Base-by-base conservation (phyloP, 148 eudicot species). In the Polygonum maritimum region DNA sequence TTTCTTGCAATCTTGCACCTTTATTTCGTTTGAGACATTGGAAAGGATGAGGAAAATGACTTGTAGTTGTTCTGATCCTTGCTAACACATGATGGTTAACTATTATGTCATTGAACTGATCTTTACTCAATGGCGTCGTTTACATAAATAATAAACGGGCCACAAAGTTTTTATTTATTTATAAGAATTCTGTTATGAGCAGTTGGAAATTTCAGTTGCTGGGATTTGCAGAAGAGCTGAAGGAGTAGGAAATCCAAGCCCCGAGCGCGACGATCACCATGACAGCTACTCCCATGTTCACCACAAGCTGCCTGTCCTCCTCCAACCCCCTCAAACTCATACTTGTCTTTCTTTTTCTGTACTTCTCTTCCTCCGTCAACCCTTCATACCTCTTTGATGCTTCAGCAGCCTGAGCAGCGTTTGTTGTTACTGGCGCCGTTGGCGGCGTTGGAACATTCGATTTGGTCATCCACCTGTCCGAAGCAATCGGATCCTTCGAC, bases 191-290 rank as follows among this genome's bases (percentile, higher is more conserved):
- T 44, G 47, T 44, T 44, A 44, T 44, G 47, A 7, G 11, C 47
- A 1, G 31, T 26, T 54, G 5, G n/a, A 2, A 16, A 18, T 16
- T 18, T 52, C 62, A 60, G 67, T 60, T 60, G 9, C 14, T 57
- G 33, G 19, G 67, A 60, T 60, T 60, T 60, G 67, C 36, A 12
- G 75, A 71, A 38, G 79, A 77, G 15, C 81, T 81, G 26, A 85
- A 60, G n/a, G 82, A 79, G 81, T 85, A 80, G 60, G 82, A 75
- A 74, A 88, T 78, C 48, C 83, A 88, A 74, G 85, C 81, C 6
- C 91, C 92, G 71, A 89, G 82, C 73, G 84, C 90, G 70, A 88
- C 74, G 69, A 86, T 81, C 14, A 91, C 88, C 41, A 91, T 73
- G 31, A 83, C 76, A 48, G 89, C 91, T 16, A 44, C 85, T 49